phyloP scores from a whole-genome alignment of 2,329 filamentous ascomycete species.

The Reticulascus tulasneorum region DNA sequence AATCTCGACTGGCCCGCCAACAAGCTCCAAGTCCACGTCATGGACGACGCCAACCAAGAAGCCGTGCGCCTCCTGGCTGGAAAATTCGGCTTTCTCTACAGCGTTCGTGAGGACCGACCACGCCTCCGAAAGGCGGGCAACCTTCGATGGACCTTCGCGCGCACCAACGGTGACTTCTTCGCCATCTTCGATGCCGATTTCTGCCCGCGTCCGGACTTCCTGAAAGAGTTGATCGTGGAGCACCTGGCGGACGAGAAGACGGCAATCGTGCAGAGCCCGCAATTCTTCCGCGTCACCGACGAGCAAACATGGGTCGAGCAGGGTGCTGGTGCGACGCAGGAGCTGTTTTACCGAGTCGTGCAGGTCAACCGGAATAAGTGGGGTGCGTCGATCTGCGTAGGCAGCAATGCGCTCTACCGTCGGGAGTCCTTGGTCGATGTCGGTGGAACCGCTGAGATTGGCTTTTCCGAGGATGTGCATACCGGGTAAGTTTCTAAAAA shows the following conservation, averaged over 20 bases:
- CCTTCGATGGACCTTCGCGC: slow-evolving; percentile 34
- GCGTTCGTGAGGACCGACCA: slow-evolving; percentile 35
- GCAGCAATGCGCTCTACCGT: slow-evolving; percentile 37
- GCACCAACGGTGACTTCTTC: slow-evolving; percentile 35
- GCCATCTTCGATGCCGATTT: slow-evolving; percentile 40
- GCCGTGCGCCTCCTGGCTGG: slow-evolving; percentile 25
- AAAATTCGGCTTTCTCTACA: slow-evolving; percentile 33
- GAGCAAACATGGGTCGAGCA: slow-evolving; percentile 41
- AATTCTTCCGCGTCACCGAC: slow-evolving; percentile 33
- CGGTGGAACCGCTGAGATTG: slow-evolving; percentile 37
- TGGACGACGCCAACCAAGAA: slow-evolving; percentile 32
- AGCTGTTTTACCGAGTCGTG: slow-evolving; percentile 38
- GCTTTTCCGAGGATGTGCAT: slow-evolving; percentile 40
- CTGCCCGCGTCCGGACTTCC: slow-evolving; percentile 35
- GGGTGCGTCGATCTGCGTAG: slow-evolving; percentile 37
- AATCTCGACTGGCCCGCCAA: slow-evolving; percentile 30
- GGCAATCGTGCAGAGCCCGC: slow-evolving; percentile 36
- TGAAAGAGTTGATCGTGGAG: slow-evolving; percentile 33
- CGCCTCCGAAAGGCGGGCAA: slow-evolving; percentile 38
- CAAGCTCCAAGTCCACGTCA: slow-evolving; percentile 32
- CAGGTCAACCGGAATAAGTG: slow-evolving; percentile 36
- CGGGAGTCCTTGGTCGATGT: slow-evolving; percentile 33
- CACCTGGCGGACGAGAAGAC: slow-evolving; percentile 32
- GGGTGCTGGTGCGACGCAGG: slow-evolving; percentile 36
- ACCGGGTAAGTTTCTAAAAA: slow-evolving; percentile 32